Percentiles rank a stretch among this genome's conserved stretches.
Conservation (phyloP, 2,329 filamentous ascomycete species). For the Epichloe hybrida region DNA sequence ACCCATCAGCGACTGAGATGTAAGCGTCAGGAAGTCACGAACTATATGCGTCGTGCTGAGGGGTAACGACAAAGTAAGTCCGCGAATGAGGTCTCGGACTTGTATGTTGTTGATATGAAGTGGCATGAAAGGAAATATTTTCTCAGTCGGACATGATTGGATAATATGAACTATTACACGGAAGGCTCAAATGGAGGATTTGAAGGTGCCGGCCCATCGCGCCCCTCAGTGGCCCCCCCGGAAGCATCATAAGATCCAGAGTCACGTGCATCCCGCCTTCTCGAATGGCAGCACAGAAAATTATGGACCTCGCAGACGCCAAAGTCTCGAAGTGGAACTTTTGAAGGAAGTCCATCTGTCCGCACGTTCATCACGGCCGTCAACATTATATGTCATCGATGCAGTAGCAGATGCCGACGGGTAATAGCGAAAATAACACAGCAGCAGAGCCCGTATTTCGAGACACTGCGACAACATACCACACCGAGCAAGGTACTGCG, state of each 20-base stretch:
- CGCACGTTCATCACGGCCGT: not conserved
- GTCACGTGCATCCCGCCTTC: conserved; percentile 11
- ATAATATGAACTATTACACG: conserved; percentile 9
- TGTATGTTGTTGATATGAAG: not conserved
- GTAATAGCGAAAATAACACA: not conserved
- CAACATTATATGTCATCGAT: not conserved
- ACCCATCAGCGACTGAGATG: conserved; percentile 3
- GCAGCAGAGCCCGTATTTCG: not conserved
- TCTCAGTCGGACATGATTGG: conserved; percentile 7
- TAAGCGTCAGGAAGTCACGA: conserved; percentile 9
- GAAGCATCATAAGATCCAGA: conserved; percentile 7
- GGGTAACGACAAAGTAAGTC: not conserved
- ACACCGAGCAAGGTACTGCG: not conserved
- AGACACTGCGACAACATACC: not conserved
- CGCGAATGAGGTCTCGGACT: not conserved
- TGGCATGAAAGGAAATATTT: not conserved
- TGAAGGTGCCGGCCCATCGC: conserved; percentile 11
- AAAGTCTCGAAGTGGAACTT: conserved; percentile 3
- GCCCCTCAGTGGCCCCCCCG: conserved; percentile 11
- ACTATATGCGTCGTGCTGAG: conserved; percentile 3
- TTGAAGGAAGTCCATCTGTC: not conserved
- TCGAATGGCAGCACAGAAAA: conserved; percentile 4
- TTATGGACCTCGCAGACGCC: conserved; percentile 9
- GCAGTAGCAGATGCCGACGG: not conserved
- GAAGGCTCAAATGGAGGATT: conserved; percentile 12